Evolutionary conservation across 2,329 filamentous ascomycete species (phyloP).

Genomic region (Arthroderma sp.): DNA sequence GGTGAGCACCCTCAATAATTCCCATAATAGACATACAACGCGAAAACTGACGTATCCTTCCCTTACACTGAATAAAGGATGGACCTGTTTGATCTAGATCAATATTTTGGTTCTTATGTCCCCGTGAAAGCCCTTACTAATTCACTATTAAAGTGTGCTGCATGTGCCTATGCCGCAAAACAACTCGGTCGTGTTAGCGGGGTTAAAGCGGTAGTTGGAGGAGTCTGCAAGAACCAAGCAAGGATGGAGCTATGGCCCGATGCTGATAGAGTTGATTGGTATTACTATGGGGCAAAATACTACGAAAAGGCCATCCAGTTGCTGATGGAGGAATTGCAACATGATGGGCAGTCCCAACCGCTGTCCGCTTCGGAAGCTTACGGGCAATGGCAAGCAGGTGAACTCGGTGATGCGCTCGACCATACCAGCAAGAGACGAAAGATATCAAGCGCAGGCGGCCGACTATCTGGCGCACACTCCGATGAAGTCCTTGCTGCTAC

Average conservation of each 20-base stretch:
- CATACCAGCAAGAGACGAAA: slow-evolving; percentile 34
- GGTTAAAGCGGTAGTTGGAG: slow-evolving; percentile 40
- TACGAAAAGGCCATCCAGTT: slow-evolving; percentile 52
- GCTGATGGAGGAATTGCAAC: slow-evolving; percentile 36
- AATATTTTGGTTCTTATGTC: slow-evolving; percentile 49
- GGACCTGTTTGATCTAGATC: slow-evolving; percentile 40
- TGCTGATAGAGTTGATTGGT: slow-evolving; percentile 43
- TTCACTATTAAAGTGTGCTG: slow-evolving; percentile 40
- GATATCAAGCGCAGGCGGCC: slow-evolving; percentile 32
- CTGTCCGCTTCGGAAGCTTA: slow-evolving; percentile 26
- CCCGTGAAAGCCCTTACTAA: slow-evolving; percentile 45
- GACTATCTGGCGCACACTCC: slow-evolving; percentile 29
- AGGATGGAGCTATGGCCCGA: slow-evolving; percentile 44
- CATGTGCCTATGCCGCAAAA: slow-evolving; percentile 51
- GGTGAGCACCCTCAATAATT: slow-evolving; percentile 28
- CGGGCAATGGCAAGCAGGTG: slow-evolving; percentile 27
- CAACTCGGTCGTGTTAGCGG: slow-evolving; percentile 46
- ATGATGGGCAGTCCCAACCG: slow-evolving; percentile 25
- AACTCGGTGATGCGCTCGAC: slow-evolving; percentile 28
- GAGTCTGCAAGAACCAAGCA: slow-evolving; percentile 35
- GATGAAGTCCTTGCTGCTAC: slow-evolving; percentile 54
- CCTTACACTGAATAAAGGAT: slow-evolving; percentile 22
- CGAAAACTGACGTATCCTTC: neutral
- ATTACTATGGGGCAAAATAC: slow-evolving; percentile 50
- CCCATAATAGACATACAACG: neutral